Conservation (phyloP, 257 asterid species). For the Jacaranda copaia region DNA sequence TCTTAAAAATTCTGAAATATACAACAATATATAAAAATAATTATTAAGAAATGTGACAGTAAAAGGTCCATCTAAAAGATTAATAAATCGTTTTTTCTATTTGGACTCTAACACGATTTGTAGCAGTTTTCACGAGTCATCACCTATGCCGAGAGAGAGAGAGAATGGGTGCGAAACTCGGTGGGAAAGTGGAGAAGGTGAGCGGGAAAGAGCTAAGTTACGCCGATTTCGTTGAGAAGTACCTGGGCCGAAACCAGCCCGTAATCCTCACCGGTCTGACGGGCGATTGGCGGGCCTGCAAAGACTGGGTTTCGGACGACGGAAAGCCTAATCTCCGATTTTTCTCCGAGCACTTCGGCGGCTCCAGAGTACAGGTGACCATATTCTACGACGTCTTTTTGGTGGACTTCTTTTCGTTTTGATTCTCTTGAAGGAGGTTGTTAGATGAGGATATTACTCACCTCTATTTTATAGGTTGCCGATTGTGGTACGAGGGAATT, state of each 20-base stretch:
- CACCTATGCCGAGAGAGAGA: neutral
- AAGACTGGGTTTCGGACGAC: constrained; percentile 74
- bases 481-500: constrained; percentile 83
- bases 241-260: constrained; percentile 71
- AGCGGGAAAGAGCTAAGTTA: constrained; percentile 71
- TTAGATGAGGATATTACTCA: constrained; percentile 8
- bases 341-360: constrained; percentile 71
- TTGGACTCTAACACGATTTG: no score
- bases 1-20: no score
- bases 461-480: constrained; percentile 65
- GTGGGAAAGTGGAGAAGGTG: constrained; percentile 75
- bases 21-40: no score
- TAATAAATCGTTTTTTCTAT: no score
- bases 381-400: constrained; percentile 20
- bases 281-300: constrained; percentile 82
- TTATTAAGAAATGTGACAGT: no score
- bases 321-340: constrained; percentile 77
- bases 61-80: no score
- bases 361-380: constrained; percentile 78
- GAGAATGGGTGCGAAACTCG: constrained; percentile 64
- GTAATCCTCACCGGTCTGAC: constrained; percentile 85
- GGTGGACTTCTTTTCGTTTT: neutral
- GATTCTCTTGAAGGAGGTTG: neutral
- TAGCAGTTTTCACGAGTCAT: no score
- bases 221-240: constrained; percentile 59